Evolutionary conservation across 164 flowering plant genomes (phyloP).

Genomic region (Saururus chinensis): DNA sequence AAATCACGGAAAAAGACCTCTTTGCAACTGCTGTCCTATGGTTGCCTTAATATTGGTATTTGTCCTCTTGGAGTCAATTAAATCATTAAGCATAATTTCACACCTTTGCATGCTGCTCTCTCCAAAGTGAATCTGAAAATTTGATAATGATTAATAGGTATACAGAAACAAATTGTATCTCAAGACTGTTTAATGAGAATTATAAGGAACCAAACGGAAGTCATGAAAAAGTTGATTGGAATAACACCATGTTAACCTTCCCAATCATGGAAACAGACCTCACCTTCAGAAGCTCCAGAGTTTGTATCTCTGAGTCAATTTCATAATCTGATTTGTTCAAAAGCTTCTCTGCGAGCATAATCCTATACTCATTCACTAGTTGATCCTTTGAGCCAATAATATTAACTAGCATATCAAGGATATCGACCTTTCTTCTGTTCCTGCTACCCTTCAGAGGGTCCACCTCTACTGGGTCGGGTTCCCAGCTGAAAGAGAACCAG

Average conservation of each 20-base stretch:
- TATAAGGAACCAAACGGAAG: neutral
- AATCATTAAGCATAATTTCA: conserved; percentile 98
- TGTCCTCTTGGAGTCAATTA: conserved; percentile 91
- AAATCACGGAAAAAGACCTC: conserved; percentile 23
- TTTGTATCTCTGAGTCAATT: conserved; percentile 84
- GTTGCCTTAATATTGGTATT: conserved; percentile 84
- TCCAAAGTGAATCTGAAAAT: conserved; percentile 83
- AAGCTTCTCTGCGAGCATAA: conserved; percentile 97
- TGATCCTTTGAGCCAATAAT: conserved; percentile 98
- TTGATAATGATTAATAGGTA: neutral
- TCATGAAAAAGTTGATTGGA: neutral
- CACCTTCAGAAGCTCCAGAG: conserved; percentile 92
- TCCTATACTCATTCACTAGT: conserved; percentile 91
- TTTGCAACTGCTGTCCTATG: conserved; percentile 31
- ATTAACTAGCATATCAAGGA: conserved; percentile 91
- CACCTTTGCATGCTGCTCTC: conserved; percentile 96
- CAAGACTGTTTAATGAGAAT: neutral
- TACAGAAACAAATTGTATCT: neutral
- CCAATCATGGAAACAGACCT: neutral
- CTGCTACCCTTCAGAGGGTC: conserved; percentile 81
- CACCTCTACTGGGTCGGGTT: conserved; percentile 96
- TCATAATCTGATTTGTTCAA: conserved; percentile 91
- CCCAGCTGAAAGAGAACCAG: conserved; percentile 58
- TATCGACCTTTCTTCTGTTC: conserved; percentile 70
- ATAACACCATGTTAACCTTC: neutral